A percentile compares a stretch with the other conserved stretches of the same genome.
Conservation (phyloP, 495 filamentous ascomycete genomes). For the Parmelia sp. region DNA sequence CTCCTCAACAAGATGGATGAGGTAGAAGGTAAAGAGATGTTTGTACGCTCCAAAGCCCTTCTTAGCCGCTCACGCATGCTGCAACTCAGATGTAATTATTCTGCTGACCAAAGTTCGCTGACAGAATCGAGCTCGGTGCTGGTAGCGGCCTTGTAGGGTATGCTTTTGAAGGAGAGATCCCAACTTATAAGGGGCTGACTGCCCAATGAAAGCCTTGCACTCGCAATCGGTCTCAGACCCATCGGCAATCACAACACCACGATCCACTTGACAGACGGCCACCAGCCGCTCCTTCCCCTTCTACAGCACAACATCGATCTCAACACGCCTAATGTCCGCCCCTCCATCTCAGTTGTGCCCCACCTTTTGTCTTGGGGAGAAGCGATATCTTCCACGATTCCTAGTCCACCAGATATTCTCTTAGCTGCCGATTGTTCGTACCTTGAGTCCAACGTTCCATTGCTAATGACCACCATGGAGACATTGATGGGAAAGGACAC, state of each 20-base stretch:
- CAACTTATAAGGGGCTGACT: slow-evolving; percentile 23
- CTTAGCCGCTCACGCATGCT: not conserved
- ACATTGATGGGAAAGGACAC: slow-evolving; percentile 53
- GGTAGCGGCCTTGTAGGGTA: slow-evolving; percentile 81
- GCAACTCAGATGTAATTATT: slow-evolving; percentile 4
- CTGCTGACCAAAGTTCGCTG: slow-evolving; percentile 14
- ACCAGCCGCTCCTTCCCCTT: slow-evolving; percentile 70
- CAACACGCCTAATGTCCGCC: slow-evolving; percentile 47
- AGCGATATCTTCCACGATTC: slow-evolving; percentile 9
- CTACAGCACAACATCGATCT: slow-evolving; percentile 78
- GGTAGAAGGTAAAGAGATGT: slow-evolving; percentile 67
- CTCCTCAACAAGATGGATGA: slow-evolving; percentile 56
- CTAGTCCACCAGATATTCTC: slow-evolving; percentile 62
- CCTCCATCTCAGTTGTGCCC: slow-evolving; percentile 56
- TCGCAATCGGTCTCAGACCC: slow-evolving; percentile 40
- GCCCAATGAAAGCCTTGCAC: slow-evolving; percentile 35
- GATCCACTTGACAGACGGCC: slow-evolving; percentile 62
- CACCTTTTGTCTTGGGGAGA: slow-evolving; percentile 36
- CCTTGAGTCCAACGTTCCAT: slow-evolving; percentile 83
- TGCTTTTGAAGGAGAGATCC: not conserved
- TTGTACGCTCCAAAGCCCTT: slow-evolving; percentile 34
- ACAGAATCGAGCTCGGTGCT: slow-evolving; percentile 84
- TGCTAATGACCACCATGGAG: slow-evolving; percentile 71
- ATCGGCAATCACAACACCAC: slow-evolving; percentile 21
- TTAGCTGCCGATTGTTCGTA: slow-evolving; percentile 96